These are phyloP conservation scores for Knoxdaviesia capensis DNA, from an alignment of 2,329 filamentous ascomycete genomes.

Conservation along the genomic window DNA sequence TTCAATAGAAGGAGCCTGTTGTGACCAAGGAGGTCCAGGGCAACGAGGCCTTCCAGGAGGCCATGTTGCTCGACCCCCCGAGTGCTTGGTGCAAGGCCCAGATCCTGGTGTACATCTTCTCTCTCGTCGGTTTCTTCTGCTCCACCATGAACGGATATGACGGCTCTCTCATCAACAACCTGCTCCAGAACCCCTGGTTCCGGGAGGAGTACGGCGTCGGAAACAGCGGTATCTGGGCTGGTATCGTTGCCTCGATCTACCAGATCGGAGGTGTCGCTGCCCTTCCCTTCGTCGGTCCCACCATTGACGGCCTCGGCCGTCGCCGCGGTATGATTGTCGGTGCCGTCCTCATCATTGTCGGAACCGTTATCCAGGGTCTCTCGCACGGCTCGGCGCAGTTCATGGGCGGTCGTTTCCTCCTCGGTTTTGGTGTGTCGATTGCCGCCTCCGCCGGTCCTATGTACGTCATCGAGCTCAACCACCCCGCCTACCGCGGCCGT, in stretches of 20 bases:
- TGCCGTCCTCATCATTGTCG: constrained; percentile 18
- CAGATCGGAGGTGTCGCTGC: constrained; percentile 27
- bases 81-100: no score
- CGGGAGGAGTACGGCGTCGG: constrained; percentile 17
- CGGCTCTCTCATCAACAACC: constrained; percentile 27
- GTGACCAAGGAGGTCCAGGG: no score
- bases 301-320: constrained; percentile 25
- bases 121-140: constrained; percentile 25
- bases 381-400: constrained; percentile 25
- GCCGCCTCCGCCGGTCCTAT: constrained; percentile 38
- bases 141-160: constrained; percentile 32
- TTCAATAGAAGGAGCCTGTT: no score
- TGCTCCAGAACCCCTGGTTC: constrained; percentile 21
- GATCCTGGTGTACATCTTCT: constrained; percentile 14
- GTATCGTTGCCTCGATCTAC: constrained; percentile 30
- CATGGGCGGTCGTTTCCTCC: constrained; percentile 32
- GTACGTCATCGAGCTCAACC: constrained; percentile 43
- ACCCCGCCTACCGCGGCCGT: constrained; percentile 40
- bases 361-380: constrained; percentile 10
- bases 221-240: constrained; percentile 24
- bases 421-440: constrained; percentile 38
- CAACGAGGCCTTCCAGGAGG: no score
- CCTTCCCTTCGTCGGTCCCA: constrained; percentile 22
- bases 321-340: constrained; percentile 24
- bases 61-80: no score